Conservation (phyloP, 305 asterid species). For the Rubia peregrina region DNA sequence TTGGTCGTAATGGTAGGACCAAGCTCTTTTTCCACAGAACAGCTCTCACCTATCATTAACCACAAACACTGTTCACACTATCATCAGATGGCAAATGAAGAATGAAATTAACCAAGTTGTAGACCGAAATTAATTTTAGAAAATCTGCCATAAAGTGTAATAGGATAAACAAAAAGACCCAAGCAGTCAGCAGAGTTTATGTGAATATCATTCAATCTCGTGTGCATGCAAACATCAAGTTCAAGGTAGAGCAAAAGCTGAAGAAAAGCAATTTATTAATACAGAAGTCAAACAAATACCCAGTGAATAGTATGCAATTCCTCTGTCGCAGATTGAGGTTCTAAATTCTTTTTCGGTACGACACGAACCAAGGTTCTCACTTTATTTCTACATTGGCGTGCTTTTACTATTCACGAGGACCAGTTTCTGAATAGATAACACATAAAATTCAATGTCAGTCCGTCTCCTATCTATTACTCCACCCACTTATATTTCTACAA, state of each 20-base stretch:
- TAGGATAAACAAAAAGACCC: background rate
- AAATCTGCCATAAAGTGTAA: constrained; percentile 7
- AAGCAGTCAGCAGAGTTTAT: background rate
- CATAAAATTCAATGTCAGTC: background rate
- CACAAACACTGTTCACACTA: constrained; percentile 24
- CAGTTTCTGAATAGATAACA: too few relatives aligned
- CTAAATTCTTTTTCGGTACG: background rate
- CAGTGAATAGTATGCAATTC: background rate
- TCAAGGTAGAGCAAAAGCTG: background rate
- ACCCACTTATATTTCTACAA: background rate
- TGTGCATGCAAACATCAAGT: background rate
- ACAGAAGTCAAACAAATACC: background rate
- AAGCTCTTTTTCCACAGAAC: constrained; percentile 90
- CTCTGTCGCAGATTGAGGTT: background rate
- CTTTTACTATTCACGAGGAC: background rate
- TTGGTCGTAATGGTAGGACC: constrained; percentile 60
- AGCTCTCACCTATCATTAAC: constrained; percentile 79
- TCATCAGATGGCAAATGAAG: constrained; percentile 13
- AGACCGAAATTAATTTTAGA: background rate
- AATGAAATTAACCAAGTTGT: constrained; percentile 7
- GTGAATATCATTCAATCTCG: background rate
- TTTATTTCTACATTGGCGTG: background rate
- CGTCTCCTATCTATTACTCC: background rate
- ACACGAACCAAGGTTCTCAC: background rate
- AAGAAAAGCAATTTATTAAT: constrained; percentile 3